Evolutionary conservation across 83 land plant species (phyloP), one percentile per base, ranked within the genome.

Genomic region (Isoetes engelmannii): DNA sequence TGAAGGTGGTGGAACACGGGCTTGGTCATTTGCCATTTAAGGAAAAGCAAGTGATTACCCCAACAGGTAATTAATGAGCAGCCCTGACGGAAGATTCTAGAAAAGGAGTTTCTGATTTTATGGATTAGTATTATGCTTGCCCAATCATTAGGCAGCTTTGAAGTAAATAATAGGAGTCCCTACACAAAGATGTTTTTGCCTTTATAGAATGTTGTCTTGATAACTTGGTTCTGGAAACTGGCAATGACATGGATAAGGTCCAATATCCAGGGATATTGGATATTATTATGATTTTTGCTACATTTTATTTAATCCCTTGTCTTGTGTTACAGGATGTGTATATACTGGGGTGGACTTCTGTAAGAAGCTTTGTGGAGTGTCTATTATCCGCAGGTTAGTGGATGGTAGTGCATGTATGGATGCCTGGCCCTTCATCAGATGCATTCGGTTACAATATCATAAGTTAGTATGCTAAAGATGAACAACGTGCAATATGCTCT

Each of bases 11-110:
- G 71, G 97, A 92, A 62, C 93, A 92, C 84, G 97, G 97, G 48
- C 87, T 92, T 9, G 97, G 97, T 10, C 97, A 92, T 82, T 79
- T 92, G 44, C 97, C 97, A 7, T 92, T 92, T 74, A 89, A 85
- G 46, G 97, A 92, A 63, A 92, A 89, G 84, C 97, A 89, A 71
- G 95, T 92, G 70, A 79, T 84, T 60, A 92, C 97, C 37, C 94
- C 94, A 48, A 92, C 93, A 54, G 94, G 97, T 88, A 78, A 77
- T 81, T 51, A 44, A 47, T 46, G 2, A 28, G 37, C 37, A 28
- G 37, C 37, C 37, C 37, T 28, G 0, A 28, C 2, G 37, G 37
- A 28, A 28, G 37, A 28, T 28, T 28, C 37, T 28, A 28, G 37
- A 28, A 28, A 28, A 28, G 2, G 37, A 28, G 37, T 28, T 28